Evolutionary conservation across 768 basidiomycete species (phyloP), one percentile per base, ranked within the genome.

Genomic region (Tephrocybe rancida): DNA sequence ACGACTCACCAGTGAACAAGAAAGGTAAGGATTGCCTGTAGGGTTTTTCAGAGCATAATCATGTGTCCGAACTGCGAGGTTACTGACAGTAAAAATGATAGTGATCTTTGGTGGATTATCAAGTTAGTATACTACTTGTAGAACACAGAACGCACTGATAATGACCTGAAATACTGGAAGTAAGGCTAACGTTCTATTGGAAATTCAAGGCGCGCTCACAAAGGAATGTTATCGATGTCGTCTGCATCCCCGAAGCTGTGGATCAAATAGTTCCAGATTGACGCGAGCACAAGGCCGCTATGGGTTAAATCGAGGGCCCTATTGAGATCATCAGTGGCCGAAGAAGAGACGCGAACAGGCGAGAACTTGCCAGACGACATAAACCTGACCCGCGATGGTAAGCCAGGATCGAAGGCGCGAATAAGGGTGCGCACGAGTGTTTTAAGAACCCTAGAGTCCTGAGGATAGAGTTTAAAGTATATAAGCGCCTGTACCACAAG

Each of bases 401-500:
- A 35, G 25, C 34, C 18, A 32, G 32, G 21, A 43, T n/a, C 3
- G 25, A 13, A 21, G 27, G n/a, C 30, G 35, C 30, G 25, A 24
- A n/a, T 54, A 18, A 5, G 43, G 16, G 25, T 54, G n/a, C 68
- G 32, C 43, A 73, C 74, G 32, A 73, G 54, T 2, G 55, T 9
- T 44, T 74, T 74, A 6, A 70, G 26, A 18, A 47, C 48, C 1
- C 21, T 26, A 6, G 48, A 27, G 52, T 76, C 74, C 18, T 44
- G 53, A 3, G 67, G 65, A 42, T 72, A 73, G 3, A 71, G 45
- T 52, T 70, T 72, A 57, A 69, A 66, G 57, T 73, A 76, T 3
- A 72, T 45, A 29, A 73, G 44, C 1, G 60, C 59, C 49, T 76
- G 74, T 1, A 74, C 63, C n/a, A 63, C 46, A 5, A 72, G 68